These are phyloP conservation scores for Opeltia flavorubescens DNA, from an alignment of 495 filamentous ascomycete species.

Conservation along the genomic window DNA sequence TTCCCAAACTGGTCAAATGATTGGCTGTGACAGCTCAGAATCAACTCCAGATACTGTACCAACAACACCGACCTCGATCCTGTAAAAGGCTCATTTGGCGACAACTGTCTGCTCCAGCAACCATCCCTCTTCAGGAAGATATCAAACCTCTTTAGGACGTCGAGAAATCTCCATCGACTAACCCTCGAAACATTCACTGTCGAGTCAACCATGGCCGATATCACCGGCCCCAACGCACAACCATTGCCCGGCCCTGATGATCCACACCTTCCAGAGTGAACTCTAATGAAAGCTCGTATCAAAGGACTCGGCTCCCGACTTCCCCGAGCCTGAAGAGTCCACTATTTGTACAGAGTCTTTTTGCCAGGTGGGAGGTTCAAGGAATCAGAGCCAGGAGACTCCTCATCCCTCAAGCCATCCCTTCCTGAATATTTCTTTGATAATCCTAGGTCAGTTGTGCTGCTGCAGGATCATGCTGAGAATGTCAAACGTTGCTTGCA, in stretches of 20 bases:
- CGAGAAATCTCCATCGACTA: conserved; percentile 2
- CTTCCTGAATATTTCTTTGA: background rate
- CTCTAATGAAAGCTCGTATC: background rate
- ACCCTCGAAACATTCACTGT: background rate
- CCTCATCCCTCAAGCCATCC: no score
- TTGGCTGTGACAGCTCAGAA: no score
- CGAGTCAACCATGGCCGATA: conserved; percentile 16
- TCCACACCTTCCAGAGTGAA: conserved; percentile 3
- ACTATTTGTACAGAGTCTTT: background rate
- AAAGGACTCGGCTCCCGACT: background rate
- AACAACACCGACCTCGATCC: background rate
- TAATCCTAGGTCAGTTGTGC: background rate
- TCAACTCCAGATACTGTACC: no score
- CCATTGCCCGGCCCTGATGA: conserved; percentile 38
- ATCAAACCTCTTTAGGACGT: conserved; percentile 2
- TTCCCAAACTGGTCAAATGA: no score
- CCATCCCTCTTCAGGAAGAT: background rate
- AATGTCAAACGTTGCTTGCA: background rate
- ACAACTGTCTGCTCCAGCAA: conserved; percentile 1
- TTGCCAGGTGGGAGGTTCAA: background rate
- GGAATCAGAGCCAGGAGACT: background rate
- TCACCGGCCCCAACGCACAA: conserved; percentile 17
- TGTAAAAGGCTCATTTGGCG: background rate
- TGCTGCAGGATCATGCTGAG: background rate
- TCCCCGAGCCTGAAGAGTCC: background rate